Evolutionary conservation across 768 basidiomycete species (phyloP), one percentile per base, ranked within the genome.

Genomic region (Tubosaeta sp.): DNA sequence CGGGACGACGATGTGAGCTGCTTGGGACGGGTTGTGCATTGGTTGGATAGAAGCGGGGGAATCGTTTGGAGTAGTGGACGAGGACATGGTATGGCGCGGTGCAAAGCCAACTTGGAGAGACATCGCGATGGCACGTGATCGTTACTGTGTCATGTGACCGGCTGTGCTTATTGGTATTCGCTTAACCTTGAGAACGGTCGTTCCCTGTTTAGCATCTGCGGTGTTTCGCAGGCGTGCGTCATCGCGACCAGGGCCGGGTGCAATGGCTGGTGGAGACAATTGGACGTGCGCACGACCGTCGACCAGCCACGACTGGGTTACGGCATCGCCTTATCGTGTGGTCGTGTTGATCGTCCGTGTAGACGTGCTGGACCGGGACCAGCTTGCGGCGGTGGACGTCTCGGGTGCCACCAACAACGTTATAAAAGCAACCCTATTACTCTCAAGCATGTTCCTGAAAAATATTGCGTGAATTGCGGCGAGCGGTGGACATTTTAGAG

Each of bases 1-100:
- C 1, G 90, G 89, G 13, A 87, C 77, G 39, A 84, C 82, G 57
- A 92, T 73, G 52, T 83, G 80, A 2, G 90, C 90, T 35, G 88
- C 87, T 60, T 87, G 85, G 2, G 79, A 76, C 14, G 91, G 90
- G 65, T 91, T 86, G 71, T 95, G 92, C 59, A 94, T 79, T 21
- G 92, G 88, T 64, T 89, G 83, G 52, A 94, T 82, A 48, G 80
- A 79, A 42, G 68, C 66, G 46, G 89, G 86, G 36, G 87, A 87
- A 56, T 86, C 84, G 52, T 73, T 81, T 53, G 86, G 82, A 21
- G 85, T 81, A 30, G 79, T 58, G 16, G 76, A 73, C 32, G 73
- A 54, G 46, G 83, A 75, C 69, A 86, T 87, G 71, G 74, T 76
- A 14, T n/a, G 6, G 40, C 40, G 48, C 48, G 39, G 41, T 49